phyloP scores from a whole-genome alignment of 1,284 basidiomycete genomes.

The Lentinula novae-zelandiae region DNA sequence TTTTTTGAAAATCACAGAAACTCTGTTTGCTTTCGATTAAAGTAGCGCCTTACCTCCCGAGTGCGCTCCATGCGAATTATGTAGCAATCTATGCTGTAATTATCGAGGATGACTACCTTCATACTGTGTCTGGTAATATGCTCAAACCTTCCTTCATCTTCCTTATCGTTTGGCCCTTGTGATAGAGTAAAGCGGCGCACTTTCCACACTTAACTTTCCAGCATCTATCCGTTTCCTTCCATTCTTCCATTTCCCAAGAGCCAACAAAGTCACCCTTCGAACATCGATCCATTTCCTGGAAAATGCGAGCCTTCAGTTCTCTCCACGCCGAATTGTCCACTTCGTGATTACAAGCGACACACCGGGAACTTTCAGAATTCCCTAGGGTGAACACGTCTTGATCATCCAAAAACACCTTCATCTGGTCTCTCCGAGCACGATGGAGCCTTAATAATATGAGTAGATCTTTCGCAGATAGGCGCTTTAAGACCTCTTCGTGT shows the following conservation, averaged over 20 bases:
- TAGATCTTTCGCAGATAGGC: slow-evolving; percentile 26
- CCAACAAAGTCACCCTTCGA: slow-evolving; percentile 8
- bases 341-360: slow-evolving; percentile 23
- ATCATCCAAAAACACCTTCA: slow-evolving; percentile 26
- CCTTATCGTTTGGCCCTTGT: slow-evolving; percentile 7
- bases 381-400: slow-evolving; percentile 27
- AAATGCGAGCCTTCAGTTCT: slow-evolving; percentile 33
- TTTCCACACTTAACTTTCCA: slow-evolving; percentile 10
- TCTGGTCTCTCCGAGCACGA: slow-evolving; percentile 27
- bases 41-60: too few relatives aligned
- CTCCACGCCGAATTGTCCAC: slow-evolving; percentile 31
- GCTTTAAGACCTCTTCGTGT: slow-evolving; percentile 22
- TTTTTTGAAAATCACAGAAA: too few relatives aligned
- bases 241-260: slow-evolving; percentile 14
- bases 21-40: too few relatives aligned
- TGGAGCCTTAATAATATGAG: slow-evolving; percentile 30
- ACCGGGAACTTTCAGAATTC: slow-evolving; percentile 18
- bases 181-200: slow-evolving; percentile 5
- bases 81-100: too few relatives aligned
- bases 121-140: slow-evolving; percentile 8
- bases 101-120: neutral
- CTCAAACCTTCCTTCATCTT: slow-evolving; percentile 10
- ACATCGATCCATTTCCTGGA: slow-evolving; percentile 31
- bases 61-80: too few relatives aligned
- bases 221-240: slow-evolving; percentile 10